These are phyloP conservation scores for Ascochyta koolunga DNA, from an alignment of 2,329 filamentous ascomycete genomes.

Conservation along the genomic window DNA sequence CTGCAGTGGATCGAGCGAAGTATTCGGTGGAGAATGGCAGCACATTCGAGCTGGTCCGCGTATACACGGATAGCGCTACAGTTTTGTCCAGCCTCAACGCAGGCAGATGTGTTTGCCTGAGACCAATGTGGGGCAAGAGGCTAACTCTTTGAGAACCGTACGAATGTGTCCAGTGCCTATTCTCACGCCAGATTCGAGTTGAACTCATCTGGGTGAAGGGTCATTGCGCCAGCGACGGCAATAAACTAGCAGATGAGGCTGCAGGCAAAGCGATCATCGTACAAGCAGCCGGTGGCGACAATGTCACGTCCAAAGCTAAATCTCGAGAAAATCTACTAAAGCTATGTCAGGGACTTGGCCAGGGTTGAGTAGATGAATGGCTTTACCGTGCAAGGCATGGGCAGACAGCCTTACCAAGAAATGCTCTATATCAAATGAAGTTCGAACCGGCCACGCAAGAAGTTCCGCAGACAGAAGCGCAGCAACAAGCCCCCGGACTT, in stretches of 20 bases:
- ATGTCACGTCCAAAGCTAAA: no score
- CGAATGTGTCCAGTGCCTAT: conserved; percentile 10
- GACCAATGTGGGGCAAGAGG: background rate
- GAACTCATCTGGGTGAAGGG: conserved; percentile 25
- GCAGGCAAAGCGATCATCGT: background rate
- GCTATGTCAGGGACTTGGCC: background rate
- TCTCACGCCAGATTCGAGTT: background rate
- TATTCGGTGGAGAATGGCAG: background rate
- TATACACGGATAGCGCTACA: conserved; percentile 4
- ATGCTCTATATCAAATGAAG: no score
- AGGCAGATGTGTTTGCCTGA: background rate
- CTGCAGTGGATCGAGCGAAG: conserved; percentile 9
- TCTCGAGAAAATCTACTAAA: background rate
- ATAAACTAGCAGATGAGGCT: conserved; percentile 7
- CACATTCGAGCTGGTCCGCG: background rate
- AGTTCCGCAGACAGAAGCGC: no score
- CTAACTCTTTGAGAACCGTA: background rate
- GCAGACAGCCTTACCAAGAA: no score
- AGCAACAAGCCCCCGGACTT: no score
- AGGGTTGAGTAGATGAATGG: conserved; percentile 10
- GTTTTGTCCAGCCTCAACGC: background rate
- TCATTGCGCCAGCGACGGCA: conserved; percentile 7
- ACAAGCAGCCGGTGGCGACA: no score
- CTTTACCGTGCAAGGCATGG: background rate
- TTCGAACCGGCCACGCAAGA: no score